These are phyloP conservation scores for Pseudogymnoascus sp. DNA, from an alignment of 2,329 filamentous ascomycete genomes.

Conservation along the genomic window DNA sequence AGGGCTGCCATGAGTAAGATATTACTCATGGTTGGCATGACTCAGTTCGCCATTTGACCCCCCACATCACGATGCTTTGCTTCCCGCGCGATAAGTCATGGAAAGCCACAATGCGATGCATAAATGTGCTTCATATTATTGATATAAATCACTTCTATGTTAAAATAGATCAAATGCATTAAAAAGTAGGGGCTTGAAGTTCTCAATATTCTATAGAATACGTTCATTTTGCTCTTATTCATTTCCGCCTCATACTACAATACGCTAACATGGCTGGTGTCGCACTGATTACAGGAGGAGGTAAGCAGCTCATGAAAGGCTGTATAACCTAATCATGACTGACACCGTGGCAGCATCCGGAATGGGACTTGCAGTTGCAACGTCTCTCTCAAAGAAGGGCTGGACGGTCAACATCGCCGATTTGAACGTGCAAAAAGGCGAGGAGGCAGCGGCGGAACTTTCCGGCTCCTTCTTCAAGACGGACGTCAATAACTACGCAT, in stretches of 20 bases:
- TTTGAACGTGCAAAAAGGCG: conserved; percentile 8
- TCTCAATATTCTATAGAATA: not conserved
- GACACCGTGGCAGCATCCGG: conserved; percentile 8
- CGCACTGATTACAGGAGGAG: conserved; percentile 13
- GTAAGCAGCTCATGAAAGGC: not conserved
- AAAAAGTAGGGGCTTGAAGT: not conserved
- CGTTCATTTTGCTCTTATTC: not conserved
- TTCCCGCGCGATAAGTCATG: not conserved
- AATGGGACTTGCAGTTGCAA: conserved; percentile 11
- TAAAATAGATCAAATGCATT: not conserved
- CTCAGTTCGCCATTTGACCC: not conserved
- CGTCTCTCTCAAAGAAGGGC: conserved; percentile 11
- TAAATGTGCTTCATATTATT: not conserved
- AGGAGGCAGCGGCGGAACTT: not conserved
- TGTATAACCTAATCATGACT: not conserved
- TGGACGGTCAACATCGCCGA: conserved; percentile 11
- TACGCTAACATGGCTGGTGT: not conserved
- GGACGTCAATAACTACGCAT: conserved; percentile 11
- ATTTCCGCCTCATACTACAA: not conserved
- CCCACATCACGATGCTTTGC: not conserved
- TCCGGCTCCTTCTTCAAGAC: conserved; percentile 8
- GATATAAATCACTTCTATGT: not conserved
- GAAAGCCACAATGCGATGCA: not conserved
- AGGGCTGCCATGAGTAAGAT: not conserved
- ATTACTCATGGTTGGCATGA: not conserved